Percentiles rank a stretch among this genome's conserved stretches.
Conservation (phyloP, 805 yeast species). For the Debaryomyces castellii region DNA sequence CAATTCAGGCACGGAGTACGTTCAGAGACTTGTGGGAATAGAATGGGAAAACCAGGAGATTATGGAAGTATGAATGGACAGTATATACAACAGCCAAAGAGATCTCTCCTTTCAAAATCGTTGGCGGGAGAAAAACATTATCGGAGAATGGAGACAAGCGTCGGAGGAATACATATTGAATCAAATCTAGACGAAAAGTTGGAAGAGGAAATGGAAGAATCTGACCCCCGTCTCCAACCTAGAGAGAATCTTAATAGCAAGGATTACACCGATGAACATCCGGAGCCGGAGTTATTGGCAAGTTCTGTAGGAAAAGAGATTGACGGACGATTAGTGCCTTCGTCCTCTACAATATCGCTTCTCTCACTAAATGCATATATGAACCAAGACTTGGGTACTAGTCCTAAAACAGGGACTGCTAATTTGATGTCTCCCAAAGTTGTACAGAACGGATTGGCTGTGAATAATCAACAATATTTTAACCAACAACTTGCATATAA, state of each 20-base stretch:
- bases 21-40: neutral
- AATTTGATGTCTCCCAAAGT: conserved; percentile 2
- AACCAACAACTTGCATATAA: conserved; percentile 6
- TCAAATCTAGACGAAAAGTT: neutral
- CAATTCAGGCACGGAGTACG: neutral
- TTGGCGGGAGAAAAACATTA: conserved; percentile 21
- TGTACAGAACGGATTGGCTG: neutral
- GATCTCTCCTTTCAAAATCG: conserved; percentile 26
- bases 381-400: neutral
- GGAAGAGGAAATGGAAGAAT: neutral
- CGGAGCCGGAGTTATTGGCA: conserved; percentile 44
- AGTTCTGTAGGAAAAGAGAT: conserved; percentile 42
- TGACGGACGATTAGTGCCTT: conserved; percentile 40
- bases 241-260: neutral
- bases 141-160: neutral
- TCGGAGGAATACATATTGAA: neutral
- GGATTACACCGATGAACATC: conserved; percentile 32
- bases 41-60: neutral
- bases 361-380: conserved; percentile 31
- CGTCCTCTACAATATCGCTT: conserved; percentile 42
- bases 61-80: neutral
- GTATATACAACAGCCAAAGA: conserved; percentile 8
- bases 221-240: neutral
- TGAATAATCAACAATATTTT: neutral
- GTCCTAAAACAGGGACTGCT: neutral